Conservation (phyloP, 495 filamentous ascomycete genomes). For the Viridothelium virens region DNA sequence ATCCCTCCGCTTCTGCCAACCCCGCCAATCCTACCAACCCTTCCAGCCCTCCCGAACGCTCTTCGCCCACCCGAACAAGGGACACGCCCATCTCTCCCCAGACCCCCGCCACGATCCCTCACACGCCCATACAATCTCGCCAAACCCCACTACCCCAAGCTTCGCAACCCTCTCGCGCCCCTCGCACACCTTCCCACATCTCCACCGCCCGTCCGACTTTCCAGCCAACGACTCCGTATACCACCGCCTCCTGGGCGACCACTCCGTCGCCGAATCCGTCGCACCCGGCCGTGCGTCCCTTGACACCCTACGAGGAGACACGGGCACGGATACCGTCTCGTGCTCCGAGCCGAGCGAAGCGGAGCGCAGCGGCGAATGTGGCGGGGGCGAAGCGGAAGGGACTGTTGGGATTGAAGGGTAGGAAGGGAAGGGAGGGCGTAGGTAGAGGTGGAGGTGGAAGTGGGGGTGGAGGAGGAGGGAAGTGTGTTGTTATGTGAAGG, state of each 20-base stretch:
- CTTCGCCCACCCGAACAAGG: background rate
- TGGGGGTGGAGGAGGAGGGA: background rate
- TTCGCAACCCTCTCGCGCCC: background rate
- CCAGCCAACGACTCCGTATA: background rate
- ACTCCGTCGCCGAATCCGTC: background rate
- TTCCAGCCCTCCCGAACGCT: background rate
- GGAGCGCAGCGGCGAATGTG: conserved; percentile 3
- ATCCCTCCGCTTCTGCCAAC: background rate
- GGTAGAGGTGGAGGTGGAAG: background rate
- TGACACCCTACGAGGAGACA: conserved; percentile 1
- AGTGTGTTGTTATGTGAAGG: conserved; percentile 1
- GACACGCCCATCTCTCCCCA: background rate
- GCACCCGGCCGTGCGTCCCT: background rate
- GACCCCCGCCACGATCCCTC: background rate
- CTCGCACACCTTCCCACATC: background rate
- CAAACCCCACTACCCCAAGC: background rate
- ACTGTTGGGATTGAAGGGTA: background rate
- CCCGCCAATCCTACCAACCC: background rate
- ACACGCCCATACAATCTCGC: background rate
- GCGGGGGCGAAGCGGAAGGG: background rate
- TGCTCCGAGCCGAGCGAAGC: background rate
- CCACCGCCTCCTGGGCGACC: background rate
- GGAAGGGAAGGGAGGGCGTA: background rate
- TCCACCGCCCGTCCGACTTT: background rate
- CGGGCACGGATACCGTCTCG: background rate